Conservation (phyloP, 306 rosid species). For the Delonix regia region DNA sequence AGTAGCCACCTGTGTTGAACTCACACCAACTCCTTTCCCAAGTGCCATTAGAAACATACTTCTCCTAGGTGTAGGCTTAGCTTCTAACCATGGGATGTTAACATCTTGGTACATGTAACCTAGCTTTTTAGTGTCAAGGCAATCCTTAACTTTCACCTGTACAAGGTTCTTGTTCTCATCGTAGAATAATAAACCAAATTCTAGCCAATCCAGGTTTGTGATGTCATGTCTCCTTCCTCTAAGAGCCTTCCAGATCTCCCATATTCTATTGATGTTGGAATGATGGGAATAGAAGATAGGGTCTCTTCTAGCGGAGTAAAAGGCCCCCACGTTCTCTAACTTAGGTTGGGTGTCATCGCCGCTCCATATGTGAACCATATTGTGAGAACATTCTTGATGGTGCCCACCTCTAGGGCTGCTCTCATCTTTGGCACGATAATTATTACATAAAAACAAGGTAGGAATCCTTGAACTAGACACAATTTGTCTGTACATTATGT, state of each 20-base stretch:
- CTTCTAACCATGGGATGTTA: constrained; percentile 50
- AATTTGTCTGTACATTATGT: constrained; percentile 61
- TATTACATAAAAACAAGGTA: constrained; percentile 47
- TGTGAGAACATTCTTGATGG: constrained; percentile 52
- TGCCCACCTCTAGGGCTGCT: constrained; percentile 44
- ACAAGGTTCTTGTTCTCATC: constrained; percentile 54
- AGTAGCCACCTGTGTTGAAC: constrained; percentile 38
- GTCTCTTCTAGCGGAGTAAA: constrained; percentile 63
- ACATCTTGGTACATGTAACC: constrained; percentile 61
- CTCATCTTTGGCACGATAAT: constrained; percentile 49
- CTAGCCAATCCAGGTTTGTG: constrained; percentile 47
- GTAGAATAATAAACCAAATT: constrained; percentile 58
- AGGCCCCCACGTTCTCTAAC: constrained; percentile 61
- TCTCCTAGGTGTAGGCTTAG: constrained; percentile 44
- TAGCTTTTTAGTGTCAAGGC: constrained; percentile 45
- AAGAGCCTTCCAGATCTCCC: constrained; percentile 59
- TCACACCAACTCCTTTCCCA: background rate
- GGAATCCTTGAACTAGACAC: constrained; percentile 47
- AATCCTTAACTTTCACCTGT: constrained; percentile 49
- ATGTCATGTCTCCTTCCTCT: constrained; percentile 44
- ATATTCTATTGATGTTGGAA: constrained; percentile 58
- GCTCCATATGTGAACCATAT: constrained; percentile 47
- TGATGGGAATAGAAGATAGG: constrained; percentile 67
- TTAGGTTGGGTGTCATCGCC: constrained; percentile 52
- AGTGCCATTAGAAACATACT: background rate